Percentiles rank a stretch among this genome's conserved stretches.
Conservation (phyloP, 1,284 basidiomycete genomes). For the Microbotryum intermedium region DNA sequence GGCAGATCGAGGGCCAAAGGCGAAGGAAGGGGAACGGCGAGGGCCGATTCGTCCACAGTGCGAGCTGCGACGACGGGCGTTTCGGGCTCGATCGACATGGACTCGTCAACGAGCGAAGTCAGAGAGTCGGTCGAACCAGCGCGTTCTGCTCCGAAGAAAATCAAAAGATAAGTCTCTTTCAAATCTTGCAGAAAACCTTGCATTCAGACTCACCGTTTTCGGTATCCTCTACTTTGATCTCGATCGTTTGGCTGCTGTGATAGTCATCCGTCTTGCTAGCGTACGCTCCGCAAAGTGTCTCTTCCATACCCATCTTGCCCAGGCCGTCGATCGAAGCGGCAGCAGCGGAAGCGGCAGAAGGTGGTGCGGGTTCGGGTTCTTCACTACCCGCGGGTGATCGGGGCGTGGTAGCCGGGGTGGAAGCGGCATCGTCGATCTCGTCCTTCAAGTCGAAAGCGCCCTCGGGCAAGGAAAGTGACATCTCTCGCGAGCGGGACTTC, state of each 20-base stretch:
- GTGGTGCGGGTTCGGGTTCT: background rate
- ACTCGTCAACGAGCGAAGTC: conserved; percentile 5
- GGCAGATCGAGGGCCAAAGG: conserved; percentile 26
- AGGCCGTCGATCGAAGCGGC: background rate
- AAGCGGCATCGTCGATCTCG: conserved; percentile 8
- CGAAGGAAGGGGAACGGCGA: conserved; percentile 20
- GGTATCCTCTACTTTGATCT: background rate
- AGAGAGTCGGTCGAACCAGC: conserved; percentile 3
- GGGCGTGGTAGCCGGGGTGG: conserved; percentile 28
- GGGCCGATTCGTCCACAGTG: background rate
- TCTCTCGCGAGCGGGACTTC: background rate
- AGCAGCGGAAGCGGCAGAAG: background rate
- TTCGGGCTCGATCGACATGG: background rate
- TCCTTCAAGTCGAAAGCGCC: background rate
- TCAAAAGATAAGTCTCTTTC: too few species aligned
- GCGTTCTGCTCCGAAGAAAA: background rate
- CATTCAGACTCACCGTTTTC: background rate
- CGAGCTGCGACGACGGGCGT: background rate
- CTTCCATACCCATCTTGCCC: conserved; percentile 23
- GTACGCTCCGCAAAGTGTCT: conserved; percentile 24
- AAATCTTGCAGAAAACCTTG: too few species aligned
- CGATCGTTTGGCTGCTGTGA: conserved; percentile 1
- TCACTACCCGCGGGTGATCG: conserved; percentile 12
- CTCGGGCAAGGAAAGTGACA: background rate
- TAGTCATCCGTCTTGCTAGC: conserved; percentile 5